These are phyloP conservation scores for Cyclocybe aegerita DNA, from an alignment of 768 basidiomycete species.

Conservation along the genomic window DNA sequence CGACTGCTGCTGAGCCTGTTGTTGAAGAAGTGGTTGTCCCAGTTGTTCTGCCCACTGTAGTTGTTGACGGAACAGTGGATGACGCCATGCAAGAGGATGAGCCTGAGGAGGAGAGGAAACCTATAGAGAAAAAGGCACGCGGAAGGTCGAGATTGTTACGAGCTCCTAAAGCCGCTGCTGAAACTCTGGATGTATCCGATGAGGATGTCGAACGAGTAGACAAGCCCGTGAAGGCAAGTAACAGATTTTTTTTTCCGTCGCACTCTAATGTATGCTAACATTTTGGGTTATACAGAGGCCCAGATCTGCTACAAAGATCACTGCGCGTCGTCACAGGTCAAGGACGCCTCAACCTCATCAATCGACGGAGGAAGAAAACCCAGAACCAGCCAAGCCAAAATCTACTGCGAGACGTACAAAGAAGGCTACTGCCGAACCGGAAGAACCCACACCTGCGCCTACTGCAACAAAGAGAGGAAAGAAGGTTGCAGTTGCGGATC, in stretches of 20 bases:
- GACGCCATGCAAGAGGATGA: neutral
- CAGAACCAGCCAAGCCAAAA: slow-evolving; percentile 1
- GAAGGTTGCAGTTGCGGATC: slow-evolving; percentile 14
- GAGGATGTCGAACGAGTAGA: slow-evolving; percentile 2
- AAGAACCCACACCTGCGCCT: slow-evolving; percentile 13
- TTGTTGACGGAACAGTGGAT: neutral
- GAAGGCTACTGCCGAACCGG: slow-evolving; percentile 23
- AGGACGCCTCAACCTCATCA: slow-evolving; percentile 16
- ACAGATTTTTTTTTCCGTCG: neutral
- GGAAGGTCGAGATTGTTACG: slow-evolving; percentile 16
- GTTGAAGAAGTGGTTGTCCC: slow-evolving; percentile 3
- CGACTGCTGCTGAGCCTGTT: neutral
- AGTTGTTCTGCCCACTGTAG: slow-evolving; percentile 7
- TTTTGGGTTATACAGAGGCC: neutral
- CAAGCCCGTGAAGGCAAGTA: slow-evolving; percentile 9
- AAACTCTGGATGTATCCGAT: neutral
- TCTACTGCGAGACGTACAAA: slow-evolving; percentile 21
- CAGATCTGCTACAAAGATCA: neutral
- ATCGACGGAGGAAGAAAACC: slow-evolving; percentile 1
- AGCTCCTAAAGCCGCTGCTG: slow-evolving; percentile 7
- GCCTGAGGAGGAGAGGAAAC: slow-evolving; percentile 4
- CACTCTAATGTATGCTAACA: slow-evolving; percentile 1
- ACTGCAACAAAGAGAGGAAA: slow-evolving; percentile 15
- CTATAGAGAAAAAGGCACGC: slow-evolving; percentile 1
- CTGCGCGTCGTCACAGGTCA: neutral